Evolutionary conservation across 2,329 filamentous ascomycete species (phyloP), one percentile per base, ranked within the genome.

Genomic region (Rosellinia necatrix): DNA sequence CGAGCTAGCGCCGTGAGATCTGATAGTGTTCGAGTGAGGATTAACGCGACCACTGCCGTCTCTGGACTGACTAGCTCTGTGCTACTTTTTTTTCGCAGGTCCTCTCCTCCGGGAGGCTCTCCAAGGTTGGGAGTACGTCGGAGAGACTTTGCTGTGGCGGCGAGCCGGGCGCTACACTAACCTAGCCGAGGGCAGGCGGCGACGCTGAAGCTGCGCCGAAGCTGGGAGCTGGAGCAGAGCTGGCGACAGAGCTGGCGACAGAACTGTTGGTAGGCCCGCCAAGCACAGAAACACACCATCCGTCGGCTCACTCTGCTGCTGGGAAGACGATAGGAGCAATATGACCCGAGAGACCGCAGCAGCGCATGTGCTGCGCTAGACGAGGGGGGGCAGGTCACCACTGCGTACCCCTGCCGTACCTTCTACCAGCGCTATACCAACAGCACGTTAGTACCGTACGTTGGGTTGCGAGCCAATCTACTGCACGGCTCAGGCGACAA

Each of bases 51-150:
- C 42, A 53, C 56, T 48, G 37, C 56, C 35, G 56, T 51, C 49
- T 43, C 47, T 35, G 35, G 44, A 8, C n/a, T 35, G 48, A 52
- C 58, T 54, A 58, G 58, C 41, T 32, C 48, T 25, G 32, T 47
- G 22, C 48, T 53, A 52, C 32, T 27, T 17, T 22, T 42, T 27
- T n/a, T 43, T 27, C 30, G 30, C 53, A 25, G 38, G 38, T 19
- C 9, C 29, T 21, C 34, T 25, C 15, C 29, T 12, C 47, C 53
- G 52, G 60, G 61, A 62, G 64, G 55, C 59, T 63, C 65, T 59
- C 58, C 53, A 48, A 63, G 48, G 62, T 66, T 53, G 27, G 56
- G 10, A 53, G 61, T 66, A 67, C 65, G 42, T 52, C 27, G 32
- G 38, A 35, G 53, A 41, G 44, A 66, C 62, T 51, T 59, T 22